Conservation (phyloP, 31 red algal genomes). For the Asparagopsis taxiformis region DNA sequence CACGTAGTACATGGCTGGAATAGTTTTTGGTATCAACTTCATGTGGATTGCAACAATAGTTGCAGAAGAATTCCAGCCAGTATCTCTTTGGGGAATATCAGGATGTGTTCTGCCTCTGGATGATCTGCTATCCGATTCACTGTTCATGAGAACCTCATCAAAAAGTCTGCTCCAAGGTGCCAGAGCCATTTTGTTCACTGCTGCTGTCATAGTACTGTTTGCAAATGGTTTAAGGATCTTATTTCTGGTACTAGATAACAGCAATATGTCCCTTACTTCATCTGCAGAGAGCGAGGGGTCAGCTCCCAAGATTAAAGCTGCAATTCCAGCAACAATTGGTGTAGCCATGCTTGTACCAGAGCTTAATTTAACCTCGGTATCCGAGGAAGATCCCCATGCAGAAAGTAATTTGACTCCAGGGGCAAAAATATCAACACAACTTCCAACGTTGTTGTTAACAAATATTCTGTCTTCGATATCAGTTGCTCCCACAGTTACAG, state of each 20-base stretch:
- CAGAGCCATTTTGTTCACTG: slow-evolving; percentile 28
- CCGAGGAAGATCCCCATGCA: slow-evolving; percentile 1
- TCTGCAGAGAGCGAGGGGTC: slow-evolving; percentile 11
- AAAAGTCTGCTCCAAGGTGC: slow-evolving; percentile 50
- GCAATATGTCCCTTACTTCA: slow-evolving; percentile 32
- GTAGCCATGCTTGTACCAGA: slow-evolving; percentile 66
- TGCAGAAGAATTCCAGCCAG: slow-evolving; percentile 17
- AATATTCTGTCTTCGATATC: slow-evolving; percentile 34
- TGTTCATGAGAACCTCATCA: slow-evolving; percentile 35
- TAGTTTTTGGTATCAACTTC: slow-evolving; percentile 24
- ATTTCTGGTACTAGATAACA: slow-evolving; percentile 39
- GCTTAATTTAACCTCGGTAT: slow-evolving; percentile 1
- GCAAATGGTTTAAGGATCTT: slow-evolving; percentile 21
- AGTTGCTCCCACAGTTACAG: slow-evolving; percentile 52
- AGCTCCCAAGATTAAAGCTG: slow-evolving; percentile 48
- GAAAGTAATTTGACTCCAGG: slow-evolving; percentile 52
- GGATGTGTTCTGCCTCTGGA: background rate
- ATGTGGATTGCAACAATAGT: slow-evolving; percentile 23
- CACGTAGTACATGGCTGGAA: slow-evolving; percentile 33
- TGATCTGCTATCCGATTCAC: background rate
- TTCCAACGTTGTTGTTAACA: slow-evolving; percentile 40
- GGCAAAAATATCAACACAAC: slow-evolving; percentile 57
- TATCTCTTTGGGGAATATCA: background rate
- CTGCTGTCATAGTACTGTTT: slow-evolving; percentile 14
- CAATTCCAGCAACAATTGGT: slow-evolving; percentile 51